Evolutionary conservation across 1,284 basidiomycete species (phyloP).

Genomic region (Cryptococcus neoformans): DNA sequence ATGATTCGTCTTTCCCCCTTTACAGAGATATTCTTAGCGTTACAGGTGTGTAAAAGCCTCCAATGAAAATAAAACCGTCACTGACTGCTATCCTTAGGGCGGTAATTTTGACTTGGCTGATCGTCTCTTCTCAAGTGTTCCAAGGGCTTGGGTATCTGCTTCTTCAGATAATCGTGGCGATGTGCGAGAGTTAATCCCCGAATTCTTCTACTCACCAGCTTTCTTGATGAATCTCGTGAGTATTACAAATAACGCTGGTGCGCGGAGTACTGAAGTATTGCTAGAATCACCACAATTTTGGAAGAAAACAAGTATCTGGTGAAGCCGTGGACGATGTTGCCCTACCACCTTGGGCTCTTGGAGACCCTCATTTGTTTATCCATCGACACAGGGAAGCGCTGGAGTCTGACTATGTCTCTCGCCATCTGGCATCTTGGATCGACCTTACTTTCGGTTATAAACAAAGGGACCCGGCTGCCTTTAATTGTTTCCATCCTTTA

Average conservation of each 20-base stretch:
- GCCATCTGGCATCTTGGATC: slow-evolving; percentile 84
- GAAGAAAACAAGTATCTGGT: slow-evolving; percentile 73
- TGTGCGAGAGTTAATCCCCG: slow-evolving; percentile 90
- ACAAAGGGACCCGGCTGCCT: slow-evolving; percentile 71
- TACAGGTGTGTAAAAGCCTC: slow-evolving; percentile 58
- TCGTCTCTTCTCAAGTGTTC: slow-evolving; percentile 79
- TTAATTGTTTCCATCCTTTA: slow-evolving; percentile 90
- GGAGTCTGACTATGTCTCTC: slow-evolving; percentile 85
- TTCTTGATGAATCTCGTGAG: slow-evolving; percentile 56
- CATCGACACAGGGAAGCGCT: slow-evolving; percentile 78
- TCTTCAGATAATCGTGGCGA: slow-evolving; percentile 84
- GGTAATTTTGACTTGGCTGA: slow-evolving; percentile 98
- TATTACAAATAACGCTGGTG: slow-evolving; percentile 51
- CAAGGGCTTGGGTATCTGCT: slow-evolving; percentile 78
- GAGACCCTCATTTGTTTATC: slow-evolving; percentile 81
- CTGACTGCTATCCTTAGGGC: slow-evolving; percentile 52
- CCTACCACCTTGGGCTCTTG: slow-evolving; percentile 85
- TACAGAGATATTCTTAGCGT: slow-evolving; percentile 75
- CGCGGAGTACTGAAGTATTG: slow-evolving; percentile 56
- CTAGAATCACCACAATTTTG: slow-evolving; percentile 73
- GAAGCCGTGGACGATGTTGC: slow-evolving; percentile 84
- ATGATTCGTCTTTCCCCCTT: slow-evolving; percentile 86
- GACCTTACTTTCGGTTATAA: slow-evolving; percentile 80
- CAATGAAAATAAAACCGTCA: neutral
- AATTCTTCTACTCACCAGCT: slow-evolving; percentile 66